phyloP scores from a whole-genome alignment of 2,329 filamentous ascomycete species.

The Botrytis tulipae region DNA sequence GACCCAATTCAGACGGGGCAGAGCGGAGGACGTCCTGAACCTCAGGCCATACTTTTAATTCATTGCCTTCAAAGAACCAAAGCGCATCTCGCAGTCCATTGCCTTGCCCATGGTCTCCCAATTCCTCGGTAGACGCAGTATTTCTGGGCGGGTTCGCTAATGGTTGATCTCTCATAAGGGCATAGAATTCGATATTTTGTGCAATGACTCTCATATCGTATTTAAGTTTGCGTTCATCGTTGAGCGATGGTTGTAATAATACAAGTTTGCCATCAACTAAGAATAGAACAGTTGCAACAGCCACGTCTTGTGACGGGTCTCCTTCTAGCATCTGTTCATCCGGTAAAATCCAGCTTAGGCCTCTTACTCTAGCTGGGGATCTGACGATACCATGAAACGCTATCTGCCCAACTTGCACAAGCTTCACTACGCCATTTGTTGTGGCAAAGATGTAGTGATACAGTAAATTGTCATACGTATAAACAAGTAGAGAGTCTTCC shows the following conservation, averaged over 20 bases:
- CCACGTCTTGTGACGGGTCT: slow-evolving; percentile 93
- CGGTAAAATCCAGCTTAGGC: slow-evolving; percentile 92
- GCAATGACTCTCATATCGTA: slow-evolving; percentile 98
- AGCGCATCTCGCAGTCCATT: slow-evolving; percentile 72
- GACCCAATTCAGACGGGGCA: slow-evolving; percentile 60
- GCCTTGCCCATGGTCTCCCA: slow-evolving; percentile 30
- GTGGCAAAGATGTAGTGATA: slow-evolving; percentile 91
- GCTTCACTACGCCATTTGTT: slow-evolving; percentile 64
- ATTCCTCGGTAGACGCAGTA: slow-evolving; percentile 19
- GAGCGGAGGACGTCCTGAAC: slow-evolving; percentile 78
- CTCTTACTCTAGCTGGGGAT: slow-evolving; percentile 86
- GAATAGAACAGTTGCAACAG: slow-evolving; percentile 88
- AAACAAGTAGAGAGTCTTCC: slow-evolving; percentile 91
- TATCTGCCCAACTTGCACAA: slow-evolving; percentile 96
- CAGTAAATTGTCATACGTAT: slow-evolving; percentile 93
- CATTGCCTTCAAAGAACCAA: slow-evolving; percentile 89
- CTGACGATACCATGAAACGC: slow-evolving; percentile 95
- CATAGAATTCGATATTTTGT: slow-evolving; percentile 94
- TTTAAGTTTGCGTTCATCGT: slow-evolving; percentile 80
- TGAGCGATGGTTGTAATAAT: slow-evolving; percentile 80
- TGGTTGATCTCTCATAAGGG: slow-evolving; percentile 83
- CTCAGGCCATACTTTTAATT: slow-evolving; percentile 86
- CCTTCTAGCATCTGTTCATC: slow-evolving; percentile 86
- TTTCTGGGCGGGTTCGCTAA: slow-evolving; percentile 27
- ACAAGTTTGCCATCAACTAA: slow-evolving; percentile 98